These are phyloP conservation scores for Calocybe gangraenosa DNA, from an alignment of 768 basidiomycete genomes.

Conservation along the genomic window DNA sequence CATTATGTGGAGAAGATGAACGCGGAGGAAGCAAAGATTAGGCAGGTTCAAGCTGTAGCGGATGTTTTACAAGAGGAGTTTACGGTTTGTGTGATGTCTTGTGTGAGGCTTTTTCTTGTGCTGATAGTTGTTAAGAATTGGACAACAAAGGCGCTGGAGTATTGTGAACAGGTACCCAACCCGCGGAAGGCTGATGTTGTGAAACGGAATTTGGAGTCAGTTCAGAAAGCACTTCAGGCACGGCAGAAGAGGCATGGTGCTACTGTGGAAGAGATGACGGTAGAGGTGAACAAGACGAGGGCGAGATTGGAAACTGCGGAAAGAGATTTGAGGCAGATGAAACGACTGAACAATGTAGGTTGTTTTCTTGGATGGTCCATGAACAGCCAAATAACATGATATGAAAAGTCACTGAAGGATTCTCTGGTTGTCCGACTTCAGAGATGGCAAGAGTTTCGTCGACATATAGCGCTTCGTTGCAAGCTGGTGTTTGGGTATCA, in stretches of 20 bases:
- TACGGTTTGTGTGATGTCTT: conserved; percentile 33
- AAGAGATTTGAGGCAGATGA: conserved; percentile 60
- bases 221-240: conserved; percentile 60
- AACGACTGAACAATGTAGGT: conserved; percentile 62
- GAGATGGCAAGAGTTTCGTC: conserved; percentile 86
- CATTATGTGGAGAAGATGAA: conserved; percentile 52
- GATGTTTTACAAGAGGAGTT: conserved; percentile 60
- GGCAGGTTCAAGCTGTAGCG: conserved; percentile 38
- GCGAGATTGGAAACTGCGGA: conserved; percentile 56
- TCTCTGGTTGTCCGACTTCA: conserved; percentile 63
- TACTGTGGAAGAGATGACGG: conserved; percentile 71
- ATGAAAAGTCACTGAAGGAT: conserved; percentile 54
- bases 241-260: conserved; percentile 74
- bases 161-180: conserved; percentile 53
- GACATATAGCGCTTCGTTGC: conserved; percentile 85
- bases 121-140: conserved; percentile 40
- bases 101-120: not conserved
- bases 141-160: conserved; percentile 59
- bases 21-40: conserved; percentile 43
- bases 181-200: conserved; percentile 56
- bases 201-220: conserved; percentile 56
- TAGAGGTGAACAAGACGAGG: conserved; percentile 63
- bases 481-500: conserved; percentile 79
- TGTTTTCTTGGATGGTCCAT: too few relatives aligned
- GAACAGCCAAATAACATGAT: not conserved